Conservation (phyloP, 306 rosid species). For the Prosopis cineraria region DNA sequence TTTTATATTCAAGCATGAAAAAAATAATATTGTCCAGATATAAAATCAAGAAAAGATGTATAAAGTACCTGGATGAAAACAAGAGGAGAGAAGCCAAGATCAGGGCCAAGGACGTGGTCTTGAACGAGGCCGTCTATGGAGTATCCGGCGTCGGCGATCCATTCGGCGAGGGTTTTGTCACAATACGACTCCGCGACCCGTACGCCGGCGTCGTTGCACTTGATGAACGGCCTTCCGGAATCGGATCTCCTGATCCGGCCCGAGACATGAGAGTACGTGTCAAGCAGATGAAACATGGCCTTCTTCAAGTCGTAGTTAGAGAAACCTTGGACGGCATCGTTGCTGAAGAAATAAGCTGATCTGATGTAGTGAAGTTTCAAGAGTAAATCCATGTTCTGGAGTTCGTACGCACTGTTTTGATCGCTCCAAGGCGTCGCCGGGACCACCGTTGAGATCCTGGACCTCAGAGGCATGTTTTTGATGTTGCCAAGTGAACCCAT, state of each 20-base stretch:
- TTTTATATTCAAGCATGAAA: not conserved
- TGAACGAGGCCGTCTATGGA: constrained; percentile 41
- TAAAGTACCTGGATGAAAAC: constrained; percentile 63
- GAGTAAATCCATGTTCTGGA: constrained; percentile 63
- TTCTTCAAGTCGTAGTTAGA: constrained; percentile 51
- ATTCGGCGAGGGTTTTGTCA: constrained; percentile 47
- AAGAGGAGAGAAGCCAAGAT: constrained; percentile 72
- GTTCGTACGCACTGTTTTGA: constrained; percentile 32
- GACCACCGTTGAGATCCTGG: constrained; percentile 65
- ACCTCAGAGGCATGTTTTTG: constrained; percentile 7
- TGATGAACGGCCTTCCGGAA: constrained; percentile 52
- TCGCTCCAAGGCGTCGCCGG: constrained; percentile 58
- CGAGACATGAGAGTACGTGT: constrained; percentile 45
- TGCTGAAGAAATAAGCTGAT: constrained; percentile 58
- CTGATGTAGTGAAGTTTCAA: constrained; percentile 71
- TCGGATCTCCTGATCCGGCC: constrained; percentile 63
- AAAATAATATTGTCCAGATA: not conserved
- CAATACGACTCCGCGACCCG: constrained; percentile 61
- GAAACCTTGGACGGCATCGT: constrained; percentile 52
- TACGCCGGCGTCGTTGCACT: constrained; percentile 82
- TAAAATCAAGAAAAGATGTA: not conserved
- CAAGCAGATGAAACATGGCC: constrained; percentile 63
- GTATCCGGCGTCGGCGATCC: constrained; percentile 43
- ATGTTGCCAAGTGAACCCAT: constrained; percentile 38
- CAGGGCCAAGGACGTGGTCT: constrained; percentile 71